Percentiles rank a stretch among this genome's conserved stretches.
Evolutionary conservation across 1,139 yeast genomes (phyloP).

Genomic region (Kluyveromyces sp.): DNA sequence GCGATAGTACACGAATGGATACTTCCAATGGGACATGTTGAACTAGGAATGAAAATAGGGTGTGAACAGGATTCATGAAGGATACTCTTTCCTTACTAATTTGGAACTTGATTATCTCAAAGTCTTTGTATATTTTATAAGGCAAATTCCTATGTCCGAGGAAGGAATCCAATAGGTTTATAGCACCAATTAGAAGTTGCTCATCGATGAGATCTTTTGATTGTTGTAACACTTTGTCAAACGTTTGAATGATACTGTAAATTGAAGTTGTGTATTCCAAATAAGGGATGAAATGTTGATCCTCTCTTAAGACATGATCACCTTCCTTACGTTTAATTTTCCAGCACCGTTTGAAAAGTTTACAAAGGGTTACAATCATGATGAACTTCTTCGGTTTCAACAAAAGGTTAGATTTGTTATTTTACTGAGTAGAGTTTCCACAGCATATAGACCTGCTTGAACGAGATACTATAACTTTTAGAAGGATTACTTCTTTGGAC

Average conservation of each 20-base stretch:
- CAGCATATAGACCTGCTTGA: conserved; percentile 50
- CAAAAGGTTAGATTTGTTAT: conserved; percentile 23
- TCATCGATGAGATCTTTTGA: conserved; percentile 20
- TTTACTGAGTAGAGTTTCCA: conserved; percentile 40
- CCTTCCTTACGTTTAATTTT: conserved; percentile 52
- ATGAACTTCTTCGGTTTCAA: conserved; percentile 32
- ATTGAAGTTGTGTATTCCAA: conserved; percentile 42
- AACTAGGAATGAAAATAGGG: conserved; percentile 35
- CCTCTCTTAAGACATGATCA: conserved; percentile 58
- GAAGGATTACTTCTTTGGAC: conserved; percentile 53
- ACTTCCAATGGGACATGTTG: conserved; percentile 21
- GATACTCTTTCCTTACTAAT: conserved; percentile 47
- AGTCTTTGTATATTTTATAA: conserved; percentile 19
- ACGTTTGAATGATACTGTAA: conserved; percentile 38
- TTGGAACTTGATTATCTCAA: conserved; percentile 31
- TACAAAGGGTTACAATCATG: conserved; percentile 36
- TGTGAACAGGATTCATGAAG: conserved; percentile 52
- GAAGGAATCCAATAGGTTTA: conserved; percentile 33
- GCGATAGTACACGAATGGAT: conserved; percentile 15
- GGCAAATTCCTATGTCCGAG: conserved; percentile 22
- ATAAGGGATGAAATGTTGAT: conserved; percentile 42
- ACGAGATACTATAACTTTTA: conserved; percentile 62
- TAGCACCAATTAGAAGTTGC: conserved; percentile 26
- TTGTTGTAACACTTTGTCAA: conserved; percentile 34
- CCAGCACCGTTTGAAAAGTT: conserved; percentile 56